Conservation (phyloP, 805 yeast species). For the Peterozyma toletana region DNA sequence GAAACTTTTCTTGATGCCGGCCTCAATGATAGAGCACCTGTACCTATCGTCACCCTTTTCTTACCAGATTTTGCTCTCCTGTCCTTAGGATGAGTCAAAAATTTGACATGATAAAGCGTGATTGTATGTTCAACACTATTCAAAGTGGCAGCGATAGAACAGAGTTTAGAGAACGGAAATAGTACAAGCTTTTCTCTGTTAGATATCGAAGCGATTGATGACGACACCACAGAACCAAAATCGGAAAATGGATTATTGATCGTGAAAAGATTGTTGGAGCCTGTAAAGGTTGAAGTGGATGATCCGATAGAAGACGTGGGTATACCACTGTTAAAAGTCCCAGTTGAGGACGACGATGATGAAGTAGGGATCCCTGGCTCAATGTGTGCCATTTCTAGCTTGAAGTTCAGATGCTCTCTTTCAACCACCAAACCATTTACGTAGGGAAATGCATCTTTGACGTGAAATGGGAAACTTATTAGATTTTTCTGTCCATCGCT, state of each 20-base stretch:
- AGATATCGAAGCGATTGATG: conserved; percentile 60
- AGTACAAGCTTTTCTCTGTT: conserved; percentile 47
- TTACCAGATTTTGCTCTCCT: background rate
- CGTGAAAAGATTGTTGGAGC: conserved; percentile 41
- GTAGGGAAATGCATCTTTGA: conserved; percentile 55
- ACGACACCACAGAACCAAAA: conserved; percentile 62
- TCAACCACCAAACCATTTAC: conserved; percentile 65
- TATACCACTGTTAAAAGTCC: background rate
- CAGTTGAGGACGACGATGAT: conserved; percentile 1
- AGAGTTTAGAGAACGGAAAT: conserved; percentile 38
- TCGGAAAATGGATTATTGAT: conserved; percentile 71
- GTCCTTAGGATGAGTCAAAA: conserved; percentile 18
- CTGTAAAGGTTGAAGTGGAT: conserved; percentile 8
- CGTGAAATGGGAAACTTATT: conserved; percentile 63
- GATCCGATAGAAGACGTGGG: conserved; percentile 3
- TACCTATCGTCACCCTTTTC: background rate
- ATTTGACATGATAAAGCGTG: conserved; percentile 50
- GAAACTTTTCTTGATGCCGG: conserved; percentile 19
- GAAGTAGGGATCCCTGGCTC: background rate
- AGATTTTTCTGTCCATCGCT: conserved; percentile 51
- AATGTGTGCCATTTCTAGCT: background rate
- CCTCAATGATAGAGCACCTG: conserved; percentile 10
- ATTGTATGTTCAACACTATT: conserved; percentile 37
- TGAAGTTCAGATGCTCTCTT: conserved; percentile 24
- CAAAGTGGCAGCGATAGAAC: conserved; percentile 49